Evolutionary conservation across 331 rosid genomes (phyloP).

Genomic region (Cydonia oblonga): DNA sequence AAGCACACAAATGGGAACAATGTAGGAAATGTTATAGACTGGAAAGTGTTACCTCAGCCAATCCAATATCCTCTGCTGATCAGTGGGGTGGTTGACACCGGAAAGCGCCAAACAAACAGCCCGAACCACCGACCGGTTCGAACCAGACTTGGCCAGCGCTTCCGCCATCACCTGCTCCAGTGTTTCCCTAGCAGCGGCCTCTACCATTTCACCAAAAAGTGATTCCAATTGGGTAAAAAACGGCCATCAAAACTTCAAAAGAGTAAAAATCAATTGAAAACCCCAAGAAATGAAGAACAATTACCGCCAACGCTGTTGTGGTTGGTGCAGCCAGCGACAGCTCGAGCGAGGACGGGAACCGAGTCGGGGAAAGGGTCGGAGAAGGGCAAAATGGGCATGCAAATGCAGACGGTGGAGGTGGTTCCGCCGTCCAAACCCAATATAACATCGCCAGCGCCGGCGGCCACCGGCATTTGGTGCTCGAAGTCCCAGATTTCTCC

Average conservation of each 20-base stretch:
- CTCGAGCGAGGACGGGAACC: conserved; percentile 60
- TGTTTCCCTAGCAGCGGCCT: conserved; percentile 78
- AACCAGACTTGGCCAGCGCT: conserved; percentile 59
- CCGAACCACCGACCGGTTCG: conserved; percentile 66
- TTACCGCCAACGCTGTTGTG: conserved; percentile 93
- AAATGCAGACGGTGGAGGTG: conserved; percentile 81
- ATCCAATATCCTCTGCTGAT: conserved; percentile 63
- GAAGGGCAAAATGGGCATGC: conserved; percentile 48
- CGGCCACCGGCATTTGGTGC: conserved; percentile 36
- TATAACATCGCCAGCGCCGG: conserved; percentile 36
- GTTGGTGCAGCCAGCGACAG: conserved; percentile 91
- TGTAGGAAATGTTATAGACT: not conserved
- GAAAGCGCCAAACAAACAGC: conserved; percentile 91
- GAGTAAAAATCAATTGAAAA: not conserved
- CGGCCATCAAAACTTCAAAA: not conserved
- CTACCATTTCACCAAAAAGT: conserved; percentile 12
- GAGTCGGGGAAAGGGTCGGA: conserved; percentile 48
- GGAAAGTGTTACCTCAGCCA: conserved; percentile 59
- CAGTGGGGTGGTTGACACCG: conserved; percentile 87
- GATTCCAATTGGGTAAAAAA: not conserved
- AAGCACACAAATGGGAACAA: not conserved
- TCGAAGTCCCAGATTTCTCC: conserved; percentile 82
- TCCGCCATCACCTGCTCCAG: conserved; percentile 86
- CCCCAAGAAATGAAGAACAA: not conserved
- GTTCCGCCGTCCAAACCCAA: conserved; percentile 88